A percentile compares a stretch with the other conserved stretches of the same genome.
Conservation (phyloP, 1,284 basidiomycete genomes). For the Abortiporus biennis region DNA sequence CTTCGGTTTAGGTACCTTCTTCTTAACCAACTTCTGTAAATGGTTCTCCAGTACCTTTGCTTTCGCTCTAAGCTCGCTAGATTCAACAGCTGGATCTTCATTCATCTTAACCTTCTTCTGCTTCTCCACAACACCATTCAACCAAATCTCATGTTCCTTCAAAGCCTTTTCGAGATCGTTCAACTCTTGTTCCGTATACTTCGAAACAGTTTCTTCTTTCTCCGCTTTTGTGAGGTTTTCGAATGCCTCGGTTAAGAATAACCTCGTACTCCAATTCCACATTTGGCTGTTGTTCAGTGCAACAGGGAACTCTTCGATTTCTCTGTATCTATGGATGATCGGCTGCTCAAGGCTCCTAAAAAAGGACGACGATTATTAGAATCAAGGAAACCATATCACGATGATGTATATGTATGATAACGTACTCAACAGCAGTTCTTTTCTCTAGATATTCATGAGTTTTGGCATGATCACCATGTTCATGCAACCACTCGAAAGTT, state of each 20-base stretch:
- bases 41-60: constrained; percentile 76
- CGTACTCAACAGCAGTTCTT: constrained; percentile 77
- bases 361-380: constrained; percentile 3
- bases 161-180: constrained; percentile 68
- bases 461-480: constrained; percentile 81
- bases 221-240: constrained; percentile 52
- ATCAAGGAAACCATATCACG: constrained; percentile 6
- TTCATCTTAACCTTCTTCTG: constrained; percentile 70
- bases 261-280: constrained; percentile 75
- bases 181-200: constrained; percentile 81
- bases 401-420: constrained; percentile 15
- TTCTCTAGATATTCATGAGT: constrained; percentile 70
- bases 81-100: constrained; percentile 78
- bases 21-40: constrained; percentile 60
- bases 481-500: constrained; percentile 79
- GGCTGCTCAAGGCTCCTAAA: constrained; percentile 74
- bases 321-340: constrained; percentile 80
- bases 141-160: constrained; percentile 76
- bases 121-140: constrained; percentile 72
- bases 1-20: constrained; percentile 53
- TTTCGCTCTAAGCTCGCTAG: constrained; percentile 75
- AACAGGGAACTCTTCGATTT: constrained; percentile 72
- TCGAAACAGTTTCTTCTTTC: constrained; percentile 53
- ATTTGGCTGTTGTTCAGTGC: constrained; percentile 74
- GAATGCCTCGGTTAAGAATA: constrained; percentile 79